Evolutionary conservation across 1,139 yeast species (phyloP).

Genomic region (Taphrina flavorubra): DNA sequence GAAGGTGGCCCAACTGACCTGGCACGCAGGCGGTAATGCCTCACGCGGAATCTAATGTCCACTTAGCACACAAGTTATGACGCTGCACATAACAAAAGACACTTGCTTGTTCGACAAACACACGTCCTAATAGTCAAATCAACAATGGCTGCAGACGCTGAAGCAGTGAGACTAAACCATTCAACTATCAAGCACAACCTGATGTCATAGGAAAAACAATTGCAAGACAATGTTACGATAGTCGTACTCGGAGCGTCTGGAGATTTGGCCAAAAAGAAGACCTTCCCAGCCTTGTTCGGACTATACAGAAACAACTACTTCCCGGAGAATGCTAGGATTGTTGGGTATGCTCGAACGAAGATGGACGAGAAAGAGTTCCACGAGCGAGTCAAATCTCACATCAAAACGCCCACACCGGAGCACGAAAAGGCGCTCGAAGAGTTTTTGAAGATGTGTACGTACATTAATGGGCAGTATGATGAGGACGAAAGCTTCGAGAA

Average conservation of each 20-base stretch:
- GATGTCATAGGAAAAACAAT: conserved; percentile 15
- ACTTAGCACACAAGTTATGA: background rate
- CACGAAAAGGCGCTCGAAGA: conserved; percentile 55
- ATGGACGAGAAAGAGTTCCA: conserved; percentile 70
- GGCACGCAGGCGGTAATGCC: conserved; percentile 8
- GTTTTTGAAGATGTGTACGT: conserved; percentile 69
- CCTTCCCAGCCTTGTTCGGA: conserved; percentile 59
- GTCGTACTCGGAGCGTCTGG: conserved; percentile 97
- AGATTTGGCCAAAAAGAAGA: conserved; percentile 95
- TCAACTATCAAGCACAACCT: too few relatives aligned
- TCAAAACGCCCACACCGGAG: conserved; percentile 64
- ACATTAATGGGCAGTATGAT: conserved; percentile 82
- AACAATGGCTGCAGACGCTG: conserved; percentile 16
- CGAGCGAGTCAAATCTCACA: conserved; percentile 66
- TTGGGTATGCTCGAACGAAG: conserved; percentile 90
- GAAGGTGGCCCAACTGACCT: background rate
- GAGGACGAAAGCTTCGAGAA: conserved; percentile 70
- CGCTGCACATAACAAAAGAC: too few relatives aligned
- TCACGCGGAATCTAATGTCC: background rate
- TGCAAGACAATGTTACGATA: conserved; percentile 53
- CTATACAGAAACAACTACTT: conserved; percentile 76
- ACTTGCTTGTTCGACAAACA: too few relatives aligned
- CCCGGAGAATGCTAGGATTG: conserved; percentile 70
- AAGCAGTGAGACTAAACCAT: background rate
- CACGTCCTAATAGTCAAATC: background rate